Evolutionary conservation across 352 stramenopile genomes (phyloP), one percentile per base, ranked within the genome.

Genomic region (Phytophthora quininea): DNA sequence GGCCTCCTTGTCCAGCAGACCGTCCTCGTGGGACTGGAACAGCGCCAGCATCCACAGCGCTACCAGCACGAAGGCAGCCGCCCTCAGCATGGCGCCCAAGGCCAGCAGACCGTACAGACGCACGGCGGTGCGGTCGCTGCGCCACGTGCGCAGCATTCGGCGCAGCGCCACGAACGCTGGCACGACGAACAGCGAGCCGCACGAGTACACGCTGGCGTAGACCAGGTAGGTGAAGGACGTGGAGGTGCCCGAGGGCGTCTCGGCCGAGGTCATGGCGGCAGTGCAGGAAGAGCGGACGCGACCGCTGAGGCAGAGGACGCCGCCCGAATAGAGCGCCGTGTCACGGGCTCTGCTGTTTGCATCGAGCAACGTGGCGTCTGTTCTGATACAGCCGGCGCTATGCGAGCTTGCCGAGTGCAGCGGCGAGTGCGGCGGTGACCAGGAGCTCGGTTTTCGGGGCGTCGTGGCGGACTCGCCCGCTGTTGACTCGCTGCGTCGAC

Each of bases 41-140:
- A 85, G 65, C 31, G 73, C 55, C 38, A 86, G 35, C 81, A 90
- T 90, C 79, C 79, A 90, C 9, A 79, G 48, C 2, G 74, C 55
- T 19, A 86, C 81, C 3, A 88, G 70, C 15, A 77, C n/a, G 62
- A 90, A 90, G 31, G 71, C 80, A 5, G 67, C 58, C 5, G 79
- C 74, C 14, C 81, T 74, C 31, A 90, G 52, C n/a, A 80, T 32
- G 6, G 73, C 37, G 5, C 81, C 81, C 4, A 81, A 50, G n/a
- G 72, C 79, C 49, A 90, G 64, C 53, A 90, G 52, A 47, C 73
- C 69, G 62, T 88, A 90, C 48, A 90, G 75, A 27, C 74, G 71
- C 54, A 88, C 77, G 37, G 81, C 81, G 14, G 81, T 90, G 27
- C 31, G 62, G 67, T 90, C 81, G 24, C 73, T 68, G 31, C 49